Conservation (phyloP, 176 grass and related monocot genomes). For the Hordeum vulgare region MorexV3_pseudomolecules_assembly NC_058522.1:582845765-582846264, state of each 20-base stretch:
- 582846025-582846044: neutral
- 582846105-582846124: neutral
- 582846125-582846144: slow-evolving; percentile 78
- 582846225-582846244: neutral
- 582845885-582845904: slow-evolving; percentile 74
- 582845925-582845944: slow-evolving; percentile 77
- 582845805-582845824: slow-evolving; percentile 47
- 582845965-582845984: neutral
- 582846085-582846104: neutral
- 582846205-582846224: neutral
- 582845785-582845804: neutral
- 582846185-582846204: neutral
- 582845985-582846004: neutral
- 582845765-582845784: slow-evolving; percentile 60
- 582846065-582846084: neutral
- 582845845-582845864: slow-evolving; percentile 40
- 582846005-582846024: neutral
- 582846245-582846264: neutral
- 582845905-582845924: slow-evolving; percentile 85
- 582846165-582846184: slow-evolving; percentile 14
- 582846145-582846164: slow-evolving; percentile 82
- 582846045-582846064: neutral
- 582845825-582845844: slow-evolving; percentile 22
- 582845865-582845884: slow-evolving; percentile 85
- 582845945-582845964: slow-evolving; percentile 40